Evolutionary conservation across 805 yeast species (phyloP).

Genomic region (Nakazawaea anatomiae): DNA sequence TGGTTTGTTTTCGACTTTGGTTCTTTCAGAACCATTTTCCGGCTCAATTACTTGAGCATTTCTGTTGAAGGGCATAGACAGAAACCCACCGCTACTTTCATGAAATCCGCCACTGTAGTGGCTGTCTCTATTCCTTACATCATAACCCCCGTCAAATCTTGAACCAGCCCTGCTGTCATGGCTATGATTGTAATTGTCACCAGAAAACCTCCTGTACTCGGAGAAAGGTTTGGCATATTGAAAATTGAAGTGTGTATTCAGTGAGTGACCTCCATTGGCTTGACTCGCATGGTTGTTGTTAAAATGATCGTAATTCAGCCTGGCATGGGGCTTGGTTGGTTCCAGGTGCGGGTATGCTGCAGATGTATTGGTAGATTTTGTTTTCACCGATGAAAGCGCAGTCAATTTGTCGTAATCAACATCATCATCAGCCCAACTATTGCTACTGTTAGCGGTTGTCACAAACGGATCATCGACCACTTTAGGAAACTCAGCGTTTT

Average conservation of each 20-base stretch:
- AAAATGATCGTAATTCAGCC: background rate
- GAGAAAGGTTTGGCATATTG: background rate
- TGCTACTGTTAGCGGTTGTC: background rate
- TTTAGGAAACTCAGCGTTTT: background rate
- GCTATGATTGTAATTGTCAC: background rate
- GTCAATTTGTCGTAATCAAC: constrained; percentile 7
- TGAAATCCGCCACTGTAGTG: background rate
- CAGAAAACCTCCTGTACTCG: background rate
- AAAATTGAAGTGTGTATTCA: background rate
- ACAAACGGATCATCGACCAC: background rate
- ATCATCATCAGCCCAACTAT: constrained; percentile 10
- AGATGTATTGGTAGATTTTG: background rate
- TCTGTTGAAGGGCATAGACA: background rate
- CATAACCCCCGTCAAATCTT: background rate
- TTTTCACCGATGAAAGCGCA: background rate
- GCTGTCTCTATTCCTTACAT: background rate
- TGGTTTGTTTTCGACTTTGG: constrained; percentile 16
- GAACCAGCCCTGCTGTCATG: background rate
- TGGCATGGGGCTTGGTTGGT: background rate
- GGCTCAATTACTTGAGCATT: background rate
- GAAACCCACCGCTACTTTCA: background rate
- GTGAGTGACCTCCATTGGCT: background rate
- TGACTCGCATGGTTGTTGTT: background rate
- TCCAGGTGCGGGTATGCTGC: background rate
- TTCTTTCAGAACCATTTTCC: background rate